These are phyloP conservation scores for Boletus subcaerulescens DNA, from an alignment of 768 basidiomycete species.

Conservation along the genomic window DNA sequence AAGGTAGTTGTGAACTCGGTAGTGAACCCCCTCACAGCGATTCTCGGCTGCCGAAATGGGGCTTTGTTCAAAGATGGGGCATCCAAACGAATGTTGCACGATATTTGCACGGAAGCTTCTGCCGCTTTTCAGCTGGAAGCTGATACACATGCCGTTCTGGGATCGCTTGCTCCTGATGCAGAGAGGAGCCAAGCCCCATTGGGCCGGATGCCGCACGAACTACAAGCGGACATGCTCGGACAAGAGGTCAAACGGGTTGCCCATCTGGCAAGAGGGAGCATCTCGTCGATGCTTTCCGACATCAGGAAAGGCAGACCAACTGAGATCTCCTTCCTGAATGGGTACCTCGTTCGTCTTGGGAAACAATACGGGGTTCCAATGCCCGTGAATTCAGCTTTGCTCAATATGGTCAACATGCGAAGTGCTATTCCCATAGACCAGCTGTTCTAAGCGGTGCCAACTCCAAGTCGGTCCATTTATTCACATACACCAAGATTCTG, in stretches of 20 bases:
- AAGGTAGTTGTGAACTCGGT: conserved; percentile 80
- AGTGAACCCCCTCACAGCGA: conserved; percentile 83
- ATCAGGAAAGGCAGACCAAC: conserved; percentile 58
- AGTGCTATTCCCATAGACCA: conserved; percentile 53
- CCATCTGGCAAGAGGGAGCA: conserved; percentile 56
- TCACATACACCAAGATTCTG: neutral
- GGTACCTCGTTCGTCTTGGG: conserved; percentile 71
- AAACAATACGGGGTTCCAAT: conserved; percentile 52
- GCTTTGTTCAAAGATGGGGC: conserved; percentile 51
- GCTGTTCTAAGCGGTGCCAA: conserved; percentile 15
- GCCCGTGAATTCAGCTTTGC: conserved; percentile 53
- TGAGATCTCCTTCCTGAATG: conserved; percentile 82
- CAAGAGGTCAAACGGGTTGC: conserved; percentile 59
- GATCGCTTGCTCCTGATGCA: conserved; percentile 22
- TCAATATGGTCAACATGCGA: conserved; percentile 60
- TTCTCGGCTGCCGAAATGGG: conserved; percentile 80
- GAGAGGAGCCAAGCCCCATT: conserved; percentile 27
- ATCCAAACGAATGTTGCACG: conserved; percentile 43
- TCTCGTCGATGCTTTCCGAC: conserved; percentile 81
- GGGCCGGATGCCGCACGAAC: conserved; percentile 43
- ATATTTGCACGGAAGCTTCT: conserved; percentile 73
- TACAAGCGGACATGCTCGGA: conserved; percentile 46
- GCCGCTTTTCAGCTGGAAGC: conserved; percentile 52
- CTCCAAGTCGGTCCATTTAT: conserved; percentile 9
- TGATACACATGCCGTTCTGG: conserved; percentile 31